Conservation (phyloP, 208 protist species). For the Wallacemonas collosoma region DNA sequence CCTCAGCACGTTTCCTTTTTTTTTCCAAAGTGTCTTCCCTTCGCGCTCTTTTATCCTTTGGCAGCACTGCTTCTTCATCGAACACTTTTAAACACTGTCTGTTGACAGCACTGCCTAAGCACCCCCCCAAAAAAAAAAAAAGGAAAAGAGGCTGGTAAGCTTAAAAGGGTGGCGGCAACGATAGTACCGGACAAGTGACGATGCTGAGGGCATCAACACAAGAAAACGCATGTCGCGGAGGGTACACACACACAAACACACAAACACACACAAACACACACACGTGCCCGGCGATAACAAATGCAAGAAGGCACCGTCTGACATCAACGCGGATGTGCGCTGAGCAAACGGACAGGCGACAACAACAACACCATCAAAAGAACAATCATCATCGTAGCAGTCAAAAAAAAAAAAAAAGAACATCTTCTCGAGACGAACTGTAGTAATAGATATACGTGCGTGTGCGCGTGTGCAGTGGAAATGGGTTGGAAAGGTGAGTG, state of each 20-base stretch:
- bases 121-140: neutral
- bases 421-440: too few relatives aligned
- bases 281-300: neutral
- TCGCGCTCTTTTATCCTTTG: conserved; percentile 5
- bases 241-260: conserved; percentile 2
- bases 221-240: neutral
- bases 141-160: neutral
- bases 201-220: neutral
- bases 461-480: too few relatives aligned
- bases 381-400: too few relatives aligned
- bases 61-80: neutral
- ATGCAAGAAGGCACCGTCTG: neutral
- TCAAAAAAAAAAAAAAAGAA: too few relatives aligned
- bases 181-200: neutral
- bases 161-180: neutral
- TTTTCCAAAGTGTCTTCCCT: neutral
- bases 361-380: too few relatives aligned
- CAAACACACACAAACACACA: neutral
- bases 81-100: neutral
- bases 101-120: neutral
- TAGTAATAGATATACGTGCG: too few relatives aligned
- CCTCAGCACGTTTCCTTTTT: conserved; percentile 10
- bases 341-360: too few relatives aligned
- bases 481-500: too few relatives aligned
- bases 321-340: too few relatives aligned